Evolutionary conservation across 1,139 yeast genomes (phyloP).

Genomic region (Candida sojae): DNA sequence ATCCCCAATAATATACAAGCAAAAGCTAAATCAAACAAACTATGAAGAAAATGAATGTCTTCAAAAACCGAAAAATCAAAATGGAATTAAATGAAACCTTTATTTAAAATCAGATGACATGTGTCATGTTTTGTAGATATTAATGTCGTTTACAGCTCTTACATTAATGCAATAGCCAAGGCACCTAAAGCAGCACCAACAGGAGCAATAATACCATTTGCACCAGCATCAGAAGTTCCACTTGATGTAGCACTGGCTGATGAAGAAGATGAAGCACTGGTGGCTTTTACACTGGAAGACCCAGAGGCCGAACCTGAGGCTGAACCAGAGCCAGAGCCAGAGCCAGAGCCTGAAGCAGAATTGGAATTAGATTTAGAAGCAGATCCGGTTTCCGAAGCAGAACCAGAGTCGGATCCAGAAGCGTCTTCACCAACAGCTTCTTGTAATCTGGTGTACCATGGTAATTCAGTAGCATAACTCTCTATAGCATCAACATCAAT

Average conservation of each 20-base stretch:
- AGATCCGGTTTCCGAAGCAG: slow-evolving; percentile 1
- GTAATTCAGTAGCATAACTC: slow-evolving; percentile 40
- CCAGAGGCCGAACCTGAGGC: slow-evolving; percentile 5
- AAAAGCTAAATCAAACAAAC: background rate
- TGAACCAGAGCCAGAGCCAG: slow-evolving; percentile 13
- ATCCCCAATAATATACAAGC: background rate
- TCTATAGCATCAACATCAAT: slow-evolving; percentile 27
- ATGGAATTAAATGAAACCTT: too few relatives aligned
- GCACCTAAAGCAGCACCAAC: slow-evolving; percentile 40
- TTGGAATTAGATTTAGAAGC: slow-evolving; percentile 10
- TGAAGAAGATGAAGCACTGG: slow-evolving; percentile 10
- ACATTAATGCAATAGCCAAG: slow-evolving; percentile 37
- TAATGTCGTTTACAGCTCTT: slow-evolving; percentile 7
- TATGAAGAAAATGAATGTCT: background rate
- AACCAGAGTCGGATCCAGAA: slow-evolving; percentile 5
- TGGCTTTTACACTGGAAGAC: slow-evolving; percentile 1
- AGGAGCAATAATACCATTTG: slow-evolving; percentile 24
- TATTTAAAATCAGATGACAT: too few relatives aligned
- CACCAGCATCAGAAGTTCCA: slow-evolving; percentile 15
- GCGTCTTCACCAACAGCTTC: slow-evolving; percentile 19
- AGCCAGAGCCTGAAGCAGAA: slow-evolving; percentile 7
- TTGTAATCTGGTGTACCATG: slow-evolving; percentile 42
- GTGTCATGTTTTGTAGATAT: too few relatives aligned
- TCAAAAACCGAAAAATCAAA: background rate
- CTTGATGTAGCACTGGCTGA: slow-evolving; percentile 6